Evolutionary conservation across 139 green algal genomes (phyloP).

Genomic region (Closterium sp.): DNA sequence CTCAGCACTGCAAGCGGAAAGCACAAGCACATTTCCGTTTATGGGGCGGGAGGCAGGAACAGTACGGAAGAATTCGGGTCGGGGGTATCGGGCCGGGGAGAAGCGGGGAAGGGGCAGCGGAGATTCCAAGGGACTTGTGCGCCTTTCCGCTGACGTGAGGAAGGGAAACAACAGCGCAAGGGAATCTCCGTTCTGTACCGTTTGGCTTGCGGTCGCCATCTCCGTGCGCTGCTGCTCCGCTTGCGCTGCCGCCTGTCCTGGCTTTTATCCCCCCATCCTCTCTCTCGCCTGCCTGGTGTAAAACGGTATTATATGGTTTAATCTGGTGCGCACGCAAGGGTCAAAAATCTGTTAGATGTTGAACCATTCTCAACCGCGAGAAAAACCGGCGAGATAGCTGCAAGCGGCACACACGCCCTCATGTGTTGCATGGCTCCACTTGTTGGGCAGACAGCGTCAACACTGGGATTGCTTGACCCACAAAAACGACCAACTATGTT

Average conservation of each 20-base stretch:
- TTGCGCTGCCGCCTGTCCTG: too few relatives aligned
- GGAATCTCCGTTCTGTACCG: background rate
- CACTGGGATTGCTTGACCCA: background rate
- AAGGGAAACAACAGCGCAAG: background rate
- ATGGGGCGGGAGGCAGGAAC: background rate
- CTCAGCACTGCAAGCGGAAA: background rate
- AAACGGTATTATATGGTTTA: too few relatives aligned
- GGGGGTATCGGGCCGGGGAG: too few relatives aligned
- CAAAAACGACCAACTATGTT: background rate
- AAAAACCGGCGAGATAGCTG: too few relatives aligned
- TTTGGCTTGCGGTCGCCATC: background rate
- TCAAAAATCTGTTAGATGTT: background rate
- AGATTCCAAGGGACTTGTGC: background rate
- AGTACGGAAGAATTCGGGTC: background rate
- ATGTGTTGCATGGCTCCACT: background rate
- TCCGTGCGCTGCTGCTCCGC: too few relatives aligned
- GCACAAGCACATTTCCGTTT: background rate
- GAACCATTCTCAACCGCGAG: background rate
- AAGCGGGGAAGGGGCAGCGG: background rate
- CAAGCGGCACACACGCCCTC: too few relatives aligned
- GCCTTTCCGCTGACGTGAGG: background rate
- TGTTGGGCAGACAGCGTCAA: background rate
- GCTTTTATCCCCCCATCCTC: too few relatives aligned
- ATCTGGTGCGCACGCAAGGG: too few relatives aligned
- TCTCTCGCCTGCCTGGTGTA: too few relatives aligned